phyloP scores from a whole-genome alignment of 768 basidiomycete species.

The Termitomyces sp. region DNA sequence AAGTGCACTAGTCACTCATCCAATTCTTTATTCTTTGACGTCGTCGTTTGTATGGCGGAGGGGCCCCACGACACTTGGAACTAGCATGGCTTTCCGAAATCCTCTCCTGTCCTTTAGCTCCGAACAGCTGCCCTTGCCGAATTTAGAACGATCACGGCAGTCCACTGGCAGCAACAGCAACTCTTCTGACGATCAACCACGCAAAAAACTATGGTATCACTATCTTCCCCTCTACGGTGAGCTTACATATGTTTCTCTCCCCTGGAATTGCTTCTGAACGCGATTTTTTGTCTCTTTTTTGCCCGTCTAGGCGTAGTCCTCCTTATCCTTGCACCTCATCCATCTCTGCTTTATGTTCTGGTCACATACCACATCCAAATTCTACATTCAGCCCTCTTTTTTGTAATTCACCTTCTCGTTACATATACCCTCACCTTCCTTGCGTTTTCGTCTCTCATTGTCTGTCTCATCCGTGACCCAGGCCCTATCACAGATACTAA shows the following conservation, averaged over 20 bases:
- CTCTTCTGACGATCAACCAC: constrained; percentile 20
- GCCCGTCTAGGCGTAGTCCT: constrained; percentile 34
- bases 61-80: neutral
- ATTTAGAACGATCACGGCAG: neutral
- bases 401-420: constrained; percentile 51
- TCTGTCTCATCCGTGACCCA: constrained; percentile 72
- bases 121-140: constrained; percentile 13
- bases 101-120: constrained; percentile 19
- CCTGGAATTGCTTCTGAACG: neutral
- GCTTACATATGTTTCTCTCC: constrained; percentile 10
- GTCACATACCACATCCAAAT: constrained; percentile 63
- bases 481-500: constrained; percentile 48
- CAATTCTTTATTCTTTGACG: neutral
- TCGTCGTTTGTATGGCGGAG: constrained; percentile 8
- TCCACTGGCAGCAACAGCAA: neutral
- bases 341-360: constrained; percentile 66
- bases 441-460: constrained; percentile 68
- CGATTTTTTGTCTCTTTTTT: neutral
- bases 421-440: constrained; percentile 68
- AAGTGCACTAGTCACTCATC: too few relatives aligned
- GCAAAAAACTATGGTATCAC: constrained; percentile 50
- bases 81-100: constrained; percentile 17
- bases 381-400: constrained; percentile 41
- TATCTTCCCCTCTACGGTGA: constrained; percentile 56
- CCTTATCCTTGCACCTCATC: constrained; percentile 69